A percentile compares a stretch with the other conserved stretches of the same genome.
Conservation (phyloP, 345 rosid species). For the Toxicodendron radicans region DNA sequence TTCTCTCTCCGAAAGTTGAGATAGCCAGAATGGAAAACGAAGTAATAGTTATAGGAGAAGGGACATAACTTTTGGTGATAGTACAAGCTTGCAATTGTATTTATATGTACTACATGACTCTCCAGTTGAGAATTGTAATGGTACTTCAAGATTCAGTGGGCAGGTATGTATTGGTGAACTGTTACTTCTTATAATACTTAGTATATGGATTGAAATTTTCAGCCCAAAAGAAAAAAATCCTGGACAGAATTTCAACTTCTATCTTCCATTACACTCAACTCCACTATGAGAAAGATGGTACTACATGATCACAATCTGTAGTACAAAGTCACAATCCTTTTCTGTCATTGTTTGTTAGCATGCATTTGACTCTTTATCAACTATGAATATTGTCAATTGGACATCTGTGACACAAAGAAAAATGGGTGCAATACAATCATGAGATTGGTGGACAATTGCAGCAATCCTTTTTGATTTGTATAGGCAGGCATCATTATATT, state of each 20-base stretch:
- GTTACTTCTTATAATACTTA: too few relatives aligned
- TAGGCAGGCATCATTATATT: too few relatives aligned
- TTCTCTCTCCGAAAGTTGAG: neutral
- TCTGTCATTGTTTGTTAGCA: neutral
- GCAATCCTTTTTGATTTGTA: too few relatives aligned
- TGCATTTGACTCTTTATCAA: neutral
- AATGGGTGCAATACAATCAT: too few relatives aligned
- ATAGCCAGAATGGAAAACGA: neutral
- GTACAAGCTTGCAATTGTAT: neutral
- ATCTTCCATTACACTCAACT: neutral
- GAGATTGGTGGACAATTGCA: too few relatives aligned
- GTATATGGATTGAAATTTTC: neutral
- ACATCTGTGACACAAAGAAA: too few relatives aligned
- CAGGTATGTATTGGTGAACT: neutral
- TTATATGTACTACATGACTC: neutral
- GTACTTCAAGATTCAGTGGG: neutral
- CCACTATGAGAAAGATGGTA: constrained; percentile 5
- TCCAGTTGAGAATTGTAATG: neutral
- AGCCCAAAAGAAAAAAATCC: neutral
- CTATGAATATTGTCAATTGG: too few relatives aligned
- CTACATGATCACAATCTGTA: constrained; percentile 1
- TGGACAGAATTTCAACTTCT: neutral
- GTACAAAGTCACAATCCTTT: neutral
- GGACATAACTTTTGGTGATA: neutral
- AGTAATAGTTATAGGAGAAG: neutral